Conservation (phyloP, 2,329 filamentous ascomycete genomes). For the Fusarium nematophilum region DNA sequence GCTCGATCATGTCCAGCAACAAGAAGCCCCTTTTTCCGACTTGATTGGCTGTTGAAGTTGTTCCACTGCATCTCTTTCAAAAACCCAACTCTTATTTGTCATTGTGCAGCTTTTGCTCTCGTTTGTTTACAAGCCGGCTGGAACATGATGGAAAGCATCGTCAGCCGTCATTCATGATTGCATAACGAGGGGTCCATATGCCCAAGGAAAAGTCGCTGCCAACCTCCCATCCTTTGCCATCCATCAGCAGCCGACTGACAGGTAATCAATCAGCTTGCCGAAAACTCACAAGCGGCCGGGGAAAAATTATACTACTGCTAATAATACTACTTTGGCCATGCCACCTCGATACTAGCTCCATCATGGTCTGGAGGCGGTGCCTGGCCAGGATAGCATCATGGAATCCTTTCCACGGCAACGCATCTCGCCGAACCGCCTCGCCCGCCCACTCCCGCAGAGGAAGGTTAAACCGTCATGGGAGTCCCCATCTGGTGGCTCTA, state of each 20-base stretch:
- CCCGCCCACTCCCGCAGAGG: too few relatives aligned
- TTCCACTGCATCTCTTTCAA: constrained; percentile 25
- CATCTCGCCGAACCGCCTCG: constrained; percentile 24
- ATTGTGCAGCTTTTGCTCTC: too few relatives aligned
- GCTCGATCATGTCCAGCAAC: constrained; percentile 24
- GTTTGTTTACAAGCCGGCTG: constrained; percentile 14
- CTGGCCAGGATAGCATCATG: constrained; percentile 23
- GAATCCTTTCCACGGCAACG: constrained; percentile 41
- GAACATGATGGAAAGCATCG: constrained; percentile 18
- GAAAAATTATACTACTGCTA: constrained; percentile 2
- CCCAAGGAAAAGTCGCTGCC: constrained; percentile 16
- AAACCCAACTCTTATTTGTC: not conserved
- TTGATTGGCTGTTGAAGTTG: constrained; percentile 5
- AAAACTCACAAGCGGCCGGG: not conserved
- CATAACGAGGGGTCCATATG: constrained; percentile 30
- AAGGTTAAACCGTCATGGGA: too few relatives aligned
- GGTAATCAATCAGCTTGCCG: too few relatives aligned
- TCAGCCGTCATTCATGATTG: constrained; percentile 31
- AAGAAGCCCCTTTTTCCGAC: not conserved
- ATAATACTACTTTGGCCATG: constrained; percentile 21
- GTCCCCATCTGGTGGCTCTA: not conserved
- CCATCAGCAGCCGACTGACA: too few relatives aligned
- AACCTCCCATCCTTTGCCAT: constrained; percentile 12
- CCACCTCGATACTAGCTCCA: constrained; percentile 11
- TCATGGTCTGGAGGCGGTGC: constrained; percentile 12